Evolutionary conservation across 352 stramenopile genomes (phyloP).

Genomic region (Globisporangium abappressorium): DNA sequence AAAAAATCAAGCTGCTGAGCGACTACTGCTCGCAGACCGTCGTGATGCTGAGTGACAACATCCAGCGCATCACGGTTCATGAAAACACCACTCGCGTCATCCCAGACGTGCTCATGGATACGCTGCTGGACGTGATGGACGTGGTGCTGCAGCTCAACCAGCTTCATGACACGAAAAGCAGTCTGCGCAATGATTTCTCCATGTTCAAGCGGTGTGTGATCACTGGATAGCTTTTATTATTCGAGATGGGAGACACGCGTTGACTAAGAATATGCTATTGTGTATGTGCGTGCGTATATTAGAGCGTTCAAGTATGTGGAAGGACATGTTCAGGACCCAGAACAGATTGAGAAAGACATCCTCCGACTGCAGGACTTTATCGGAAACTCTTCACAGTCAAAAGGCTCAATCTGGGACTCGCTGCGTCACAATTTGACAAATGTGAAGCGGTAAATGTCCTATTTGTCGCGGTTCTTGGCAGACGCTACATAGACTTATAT

Average conservation of each 20-base stretch:
- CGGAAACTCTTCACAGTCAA: constrained; percentile 44
- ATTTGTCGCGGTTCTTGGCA: neutral
- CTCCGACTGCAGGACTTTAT: constrained; percentile 63
- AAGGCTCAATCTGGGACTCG: constrained; percentile 60
- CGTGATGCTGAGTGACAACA: constrained; percentile 65
- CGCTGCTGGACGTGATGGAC: constrained; percentile 60
- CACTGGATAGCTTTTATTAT: neutral
- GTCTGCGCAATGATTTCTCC: constrained; percentile 71
- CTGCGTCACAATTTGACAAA: constrained; percentile 61
- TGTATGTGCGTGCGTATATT: neutral
- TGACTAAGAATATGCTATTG: neutral
- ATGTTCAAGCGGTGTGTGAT: constrained; percentile 60
- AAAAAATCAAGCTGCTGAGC: constrained; percentile 48
- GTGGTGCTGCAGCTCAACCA: constrained; percentile 62
- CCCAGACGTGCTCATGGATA: constrained; percentile 56
- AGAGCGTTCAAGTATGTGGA: constrained; percentile 55
- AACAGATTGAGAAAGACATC: constrained; percentile 53
- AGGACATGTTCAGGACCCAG: constrained; percentile 32
- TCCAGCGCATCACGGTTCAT: constrained; percentile 61
- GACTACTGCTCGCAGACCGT: constrained; percentile 59
- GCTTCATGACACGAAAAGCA: constrained; percentile 64
- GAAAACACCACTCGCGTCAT: constrained; percentile 64
- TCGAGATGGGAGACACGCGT: neutral
- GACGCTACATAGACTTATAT: neutral
- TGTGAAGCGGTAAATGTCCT: constrained; percentile 44